Conservation (phyloP, 768 basidiomycete species). For the Tricholoma flavovirens region DNA sequence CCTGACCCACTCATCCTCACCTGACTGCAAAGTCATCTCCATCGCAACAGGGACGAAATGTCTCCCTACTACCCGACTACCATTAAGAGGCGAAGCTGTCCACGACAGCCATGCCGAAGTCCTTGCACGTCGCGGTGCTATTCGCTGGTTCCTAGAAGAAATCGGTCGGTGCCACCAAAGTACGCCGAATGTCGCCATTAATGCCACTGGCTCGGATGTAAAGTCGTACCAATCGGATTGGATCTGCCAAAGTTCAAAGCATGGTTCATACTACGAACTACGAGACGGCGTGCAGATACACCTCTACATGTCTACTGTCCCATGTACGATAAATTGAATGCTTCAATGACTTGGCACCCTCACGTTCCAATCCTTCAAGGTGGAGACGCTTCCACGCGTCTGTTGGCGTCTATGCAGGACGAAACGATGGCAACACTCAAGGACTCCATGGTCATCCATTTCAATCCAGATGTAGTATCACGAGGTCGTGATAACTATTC, state of each 20-base stretch:
- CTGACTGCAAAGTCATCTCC: conserved; percentile 52
- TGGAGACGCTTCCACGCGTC: conserved; percentile 84
- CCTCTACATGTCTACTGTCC: conserved; percentile 66
- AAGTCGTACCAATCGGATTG: conserved; percentile 36
- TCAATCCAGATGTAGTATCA: conserved; percentile 37
- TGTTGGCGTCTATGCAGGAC: conserved; percentile 72
- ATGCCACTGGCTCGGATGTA: not conserved
- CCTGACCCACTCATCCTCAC: conserved; percentile 19
- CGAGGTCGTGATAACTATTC: conserved; percentile 81
- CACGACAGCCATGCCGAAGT: conserved; percentile 94
- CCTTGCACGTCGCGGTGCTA: conserved; percentile 73
- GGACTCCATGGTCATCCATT: conserved; percentile 33
- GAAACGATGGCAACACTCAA: conserved; percentile 67
- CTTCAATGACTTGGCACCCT: conserved; percentile 11
- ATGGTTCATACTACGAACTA: conserved; percentile 46
- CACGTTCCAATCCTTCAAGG: conserved; percentile 38
- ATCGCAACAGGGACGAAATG: conserved; percentile 85
- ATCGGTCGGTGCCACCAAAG: conserved; percentile 30
- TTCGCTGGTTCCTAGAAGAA: conserved; percentile 79
- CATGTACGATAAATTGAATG: conserved; percentile 32
- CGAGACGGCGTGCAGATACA: conserved; percentile 42
- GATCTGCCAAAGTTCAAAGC: conserved; percentile 30
- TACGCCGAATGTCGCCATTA: conserved; percentile 1
- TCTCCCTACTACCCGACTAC: conserved; percentile 57
- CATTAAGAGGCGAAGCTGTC: conserved; percentile 66